Percentiles rank a stretch among this genome's conserved stretches.
These are phyloP conservation scores for Ceratobasidium sp. DNA, from an alignment of 1,284 basidiomycete genomes.

Conservation along the genomic window DNA sequence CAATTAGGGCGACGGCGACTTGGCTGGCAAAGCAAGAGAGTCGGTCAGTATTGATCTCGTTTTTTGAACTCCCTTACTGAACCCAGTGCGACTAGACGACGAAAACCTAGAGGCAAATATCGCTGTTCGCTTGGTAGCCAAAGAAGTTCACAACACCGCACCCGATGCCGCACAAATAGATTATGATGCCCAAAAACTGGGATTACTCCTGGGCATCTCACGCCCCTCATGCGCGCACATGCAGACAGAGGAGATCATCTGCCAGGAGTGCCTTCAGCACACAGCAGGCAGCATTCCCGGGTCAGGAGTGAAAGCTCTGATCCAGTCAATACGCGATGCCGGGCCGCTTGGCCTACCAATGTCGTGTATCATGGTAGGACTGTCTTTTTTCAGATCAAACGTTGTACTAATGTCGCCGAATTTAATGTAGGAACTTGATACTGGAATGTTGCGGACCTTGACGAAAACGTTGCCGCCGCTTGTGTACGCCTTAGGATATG, in stretches of 20 bases:
- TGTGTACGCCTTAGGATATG: conserved; percentile 74
- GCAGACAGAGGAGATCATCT: not conserved
- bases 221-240: conserved; percentile 30
- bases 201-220: conserved; percentile 40
- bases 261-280: not conserved
- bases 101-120: conserved; percentile 78
- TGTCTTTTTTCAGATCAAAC: conserved; percentile 55
- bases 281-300: not conserved
- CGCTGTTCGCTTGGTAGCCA: conserved; percentile 60
- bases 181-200: not conserved
- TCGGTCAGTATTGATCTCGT: conserved; percentile 60
- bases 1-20: conserved; percentile 63
- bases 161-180: not conserved
- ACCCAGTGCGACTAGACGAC: conserved; percentile 64
- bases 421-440: not conserved
- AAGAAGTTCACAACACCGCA: conserved; percentile 51
- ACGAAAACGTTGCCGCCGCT: conserved; percentile 56
- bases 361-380: conserved; percentile 50
- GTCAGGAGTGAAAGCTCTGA: not conserved
- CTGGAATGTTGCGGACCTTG: not conserved
- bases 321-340: not conserved
- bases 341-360: not conserved
- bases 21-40: conserved; percentile 87
- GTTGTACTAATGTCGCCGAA: not conserved
- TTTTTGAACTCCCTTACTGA: not conserved